A percentile compares a stretch with the other conserved stretches of the same genome.
Conservation (phyloP, 2,329 filamentous ascomycete genomes). For the Ampelomyces quisqualis region DNA sequence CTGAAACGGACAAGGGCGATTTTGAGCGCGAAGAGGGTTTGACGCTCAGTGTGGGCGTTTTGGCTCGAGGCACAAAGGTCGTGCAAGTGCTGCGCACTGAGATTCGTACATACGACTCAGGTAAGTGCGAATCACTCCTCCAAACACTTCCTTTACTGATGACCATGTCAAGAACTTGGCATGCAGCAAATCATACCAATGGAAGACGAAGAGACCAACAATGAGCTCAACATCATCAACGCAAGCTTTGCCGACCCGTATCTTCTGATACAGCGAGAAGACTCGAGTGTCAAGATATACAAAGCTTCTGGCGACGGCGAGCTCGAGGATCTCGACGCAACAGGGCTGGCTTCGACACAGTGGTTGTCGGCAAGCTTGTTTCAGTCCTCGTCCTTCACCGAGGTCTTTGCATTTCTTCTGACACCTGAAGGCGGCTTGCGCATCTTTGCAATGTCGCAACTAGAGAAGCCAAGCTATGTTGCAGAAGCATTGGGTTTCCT, state of each 20-base stretch:
- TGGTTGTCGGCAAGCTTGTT: slow-evolving; percentile 88
- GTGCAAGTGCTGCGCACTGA: slow-evolving; percentile 87
- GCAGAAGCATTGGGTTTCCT: slow-evolving; percentile 77
- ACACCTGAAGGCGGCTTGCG: slow-evolving; percentile 72
- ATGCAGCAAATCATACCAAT: slow-evolving; percentile 90
- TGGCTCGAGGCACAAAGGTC: slow-evolving; percentile 77
- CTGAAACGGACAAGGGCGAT: slow-evolving; percentile 77
- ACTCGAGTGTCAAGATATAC: slow-evolving; percentile 76
- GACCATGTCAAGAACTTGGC: slow-evolving; percentile 65
- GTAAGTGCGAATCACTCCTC: slow-evolving; percentile 52
- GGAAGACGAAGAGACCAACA: slow-evolving; percentile 77
- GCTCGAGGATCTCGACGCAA: slow-evolving; percentile 74
- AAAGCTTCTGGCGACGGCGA: slow-evolving; percentile 80
- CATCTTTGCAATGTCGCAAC: slow-evolving; percentile 74
- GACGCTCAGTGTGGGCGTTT: slow-evolving; percentile 80
- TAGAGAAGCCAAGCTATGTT: slow-evolving; percentile 69
- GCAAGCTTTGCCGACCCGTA: slow-evolving; percentile 87
- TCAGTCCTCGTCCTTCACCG: slow-evolving; percentile 58
- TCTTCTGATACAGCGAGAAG: slow-evolving; percentile 77
- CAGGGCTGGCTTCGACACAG: slow-evolving; percentile 61
- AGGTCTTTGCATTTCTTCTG: slow-evolving; percentile 73
- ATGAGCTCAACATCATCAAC: slow-evolving; percentile 73
- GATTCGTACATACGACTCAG: slow-evolving; percentile 84
- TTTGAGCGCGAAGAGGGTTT: slow-evolving; percentile 88
- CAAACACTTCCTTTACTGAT: slow-evolving; percentile 1